Conservation (phyloP, 2,329 filamentous ascomycete species). For the Epichloe elymi region DNA sequence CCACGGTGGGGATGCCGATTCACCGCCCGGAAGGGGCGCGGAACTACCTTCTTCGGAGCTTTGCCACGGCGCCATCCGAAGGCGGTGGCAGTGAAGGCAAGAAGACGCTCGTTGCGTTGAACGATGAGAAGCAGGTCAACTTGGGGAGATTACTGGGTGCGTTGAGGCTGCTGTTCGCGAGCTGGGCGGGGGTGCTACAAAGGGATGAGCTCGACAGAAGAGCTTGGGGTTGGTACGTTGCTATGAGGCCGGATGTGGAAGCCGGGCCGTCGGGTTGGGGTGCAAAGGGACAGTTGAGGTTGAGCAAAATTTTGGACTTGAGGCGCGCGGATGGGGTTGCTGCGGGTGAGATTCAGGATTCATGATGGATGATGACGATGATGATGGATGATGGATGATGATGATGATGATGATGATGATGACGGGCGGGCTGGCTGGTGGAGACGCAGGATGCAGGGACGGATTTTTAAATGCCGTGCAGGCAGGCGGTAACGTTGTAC, state of each 20-base stretch:
- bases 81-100: conserved; percentile 22
- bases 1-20: conserved; percentile 49
- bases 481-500: neutral
- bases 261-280: conserved; percentile 69
- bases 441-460: neutral
- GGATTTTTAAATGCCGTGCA: neutral
- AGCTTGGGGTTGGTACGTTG: conserved; percentile 73
- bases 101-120: conserved; percentile 35
- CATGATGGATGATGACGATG: too few relatives aligned
- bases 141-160: conserved; percentile 56
- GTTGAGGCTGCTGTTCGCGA: conserved; percentile 57
- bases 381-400: too few relatives aligned
- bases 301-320: conserved; percentile 53
- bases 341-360: neutral
- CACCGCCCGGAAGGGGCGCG: conserved; percentile 59
- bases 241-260: conserved; percentile 63
- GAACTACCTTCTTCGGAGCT: conserved; percentile 44
- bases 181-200: conserved; percentile 55
- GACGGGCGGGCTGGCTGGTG: neutral
- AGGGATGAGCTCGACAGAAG: conserved; percentile 57
- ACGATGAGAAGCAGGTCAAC: conserved; percentile 54
- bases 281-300: conserved; percentile 56
- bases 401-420: too few relatives aligned
- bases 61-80: conserved; percentile 31
- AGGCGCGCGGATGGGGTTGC: conserved; percentile 18